A percentile compares a stretch with the other conserved stretches of the same genome.
phyloP scores from a whole-genome alignment of 352 stramenopile species.

The Globisporangium mamillatum region DNA sequence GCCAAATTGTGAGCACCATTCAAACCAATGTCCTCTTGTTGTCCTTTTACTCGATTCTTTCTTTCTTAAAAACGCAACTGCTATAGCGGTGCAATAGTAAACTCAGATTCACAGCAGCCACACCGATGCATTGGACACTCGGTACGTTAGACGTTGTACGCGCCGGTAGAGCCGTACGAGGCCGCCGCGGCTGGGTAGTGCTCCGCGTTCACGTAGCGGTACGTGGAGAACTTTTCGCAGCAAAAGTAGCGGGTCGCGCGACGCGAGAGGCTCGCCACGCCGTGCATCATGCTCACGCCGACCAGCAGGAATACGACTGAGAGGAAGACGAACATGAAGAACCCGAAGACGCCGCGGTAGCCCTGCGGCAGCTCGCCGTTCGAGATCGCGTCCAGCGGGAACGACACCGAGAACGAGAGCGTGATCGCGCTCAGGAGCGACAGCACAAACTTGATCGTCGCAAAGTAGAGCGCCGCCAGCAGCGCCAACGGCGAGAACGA shows the following conservation, averaged over 20 bases:
- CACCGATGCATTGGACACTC: not conserved
- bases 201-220: constrained; percentile 33
- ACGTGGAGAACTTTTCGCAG: constrained; percentile 56
- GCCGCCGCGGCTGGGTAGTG: constrained; percentile 21
- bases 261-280: constrained; percentile 37
- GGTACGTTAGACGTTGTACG: constrained; percentile 12
- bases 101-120: not conserved
- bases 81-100: not conserved
- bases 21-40: not conserved
- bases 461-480: constrained; percentile 55
- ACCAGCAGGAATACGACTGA: constrained; percentile 44
- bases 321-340: constrained; percentile 45
- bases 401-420: constrained; percentile 53
- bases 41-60: not conserved
- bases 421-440: constrained; percentile 47
- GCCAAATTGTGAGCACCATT: constrained; percentile 5
- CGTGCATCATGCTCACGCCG: constrained; percentile 57
- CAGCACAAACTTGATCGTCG: constrained; percentile 55
- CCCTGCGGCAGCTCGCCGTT: constrained; percentile 34
- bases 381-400: constrained; percentile 38
- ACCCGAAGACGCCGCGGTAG: constrained; percentile 37
- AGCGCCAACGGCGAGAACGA: constrained; percentile 40
- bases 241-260: constrained; percentile 62
- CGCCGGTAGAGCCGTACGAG: constrained; percentile 33
- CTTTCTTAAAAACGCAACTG: not conserved